Base-by-base conservation (phyloP, 176 grass and related monocot species). In the Carex scoparia region DNA sequence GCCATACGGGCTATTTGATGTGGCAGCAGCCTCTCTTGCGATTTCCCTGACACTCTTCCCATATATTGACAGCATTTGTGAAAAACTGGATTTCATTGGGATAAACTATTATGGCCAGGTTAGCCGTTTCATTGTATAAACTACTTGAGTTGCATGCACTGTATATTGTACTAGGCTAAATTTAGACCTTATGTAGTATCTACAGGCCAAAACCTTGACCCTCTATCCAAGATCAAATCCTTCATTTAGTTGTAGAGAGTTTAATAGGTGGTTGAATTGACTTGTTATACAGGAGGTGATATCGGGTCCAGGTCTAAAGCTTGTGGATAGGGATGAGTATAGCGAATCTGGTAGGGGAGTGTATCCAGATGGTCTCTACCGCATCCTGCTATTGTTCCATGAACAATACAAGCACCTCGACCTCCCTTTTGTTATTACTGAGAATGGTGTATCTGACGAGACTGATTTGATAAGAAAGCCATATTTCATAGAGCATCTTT, bases 31-130 rank as follows among this genome's bases (percentile, higher is more conserved):
- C 49, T 86, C 88, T 40, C 88, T 98, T 33, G 93, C 93, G 64
- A 98, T 95, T 80, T 93, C 95, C 70, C 85, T 95, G 85, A 93
- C 88, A 6, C 62, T 93, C 76, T 98, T 95, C 51, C 88, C 91
- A 72, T 95, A 85, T 67, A 71, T 98, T 54, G 93, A 98, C 91
- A 93, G 90, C 88, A 95, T 95, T 35, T 93, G 83, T 77, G 88
- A 92, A 86, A 93, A 93, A 81, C 76, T 95, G 78, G 93, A 98
- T 84, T 98, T 93, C 64, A 92, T 98, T 81, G 95, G 95, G 19
- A 89, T 98, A 80, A 98, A 98, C 69, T 98, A 98, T 85, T 98
- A 98, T 83, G 95, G 95, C 44, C 95, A 98, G 92, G 95, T 97
- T 68, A 82, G 62, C 74, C 1, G 61, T 56, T 69, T 18, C 76